Base-by-base conservation (phyloP, 768 basidiomycete genomes). In the Tephrocybe sp. region DNA sequence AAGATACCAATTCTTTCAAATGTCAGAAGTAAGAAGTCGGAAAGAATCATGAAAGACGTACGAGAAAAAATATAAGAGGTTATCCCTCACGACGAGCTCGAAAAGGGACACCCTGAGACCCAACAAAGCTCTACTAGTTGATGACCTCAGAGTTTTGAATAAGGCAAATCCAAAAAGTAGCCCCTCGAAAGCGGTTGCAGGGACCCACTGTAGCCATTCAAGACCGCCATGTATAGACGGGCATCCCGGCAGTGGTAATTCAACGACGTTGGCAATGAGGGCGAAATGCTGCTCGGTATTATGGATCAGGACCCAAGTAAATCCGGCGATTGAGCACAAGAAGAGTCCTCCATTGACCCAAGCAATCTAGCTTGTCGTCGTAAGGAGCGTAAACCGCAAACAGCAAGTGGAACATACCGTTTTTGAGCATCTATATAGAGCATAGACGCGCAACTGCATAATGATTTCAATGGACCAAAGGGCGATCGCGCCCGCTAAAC, bases 391-490 rank as follows among this genome's bases (percentile, higher is more conserved):
- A 30, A 19, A 19, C 13, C 2, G 18, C 18, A 28, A 4, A 34
- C 4, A 18, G 15, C 38, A 30, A 19, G 38, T 15, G 36, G 18
- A 13, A 43, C 62, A 48, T 13, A 73, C 74, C 52, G 58, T 66
- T 50, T 65, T 67, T 1, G 71, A 75, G 34, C 69, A 68, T 26
- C 62, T 55, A 47, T 61, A 78, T 7, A 78, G 47, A 0, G 72
- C 73, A 52, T 76, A 76, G 19, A 77, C 62, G 11, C 75, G 64
- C 13, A 77, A 52, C 53, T 76, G 74, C 71, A 78, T 74, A 44
- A 77, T 63, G 15, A 77, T 72, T 56, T 78, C 74, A 15, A 78
- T 64, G 27, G 72, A 67, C 75, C 76, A 77, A 4, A 78, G 62
- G 24, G 68, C 69, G 22, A 76, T 60, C 1, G 70, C 74, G 13